Conservation (phyloP, 805 yeast genomes). For the Barnettozyma wickerhamii region DNA sequence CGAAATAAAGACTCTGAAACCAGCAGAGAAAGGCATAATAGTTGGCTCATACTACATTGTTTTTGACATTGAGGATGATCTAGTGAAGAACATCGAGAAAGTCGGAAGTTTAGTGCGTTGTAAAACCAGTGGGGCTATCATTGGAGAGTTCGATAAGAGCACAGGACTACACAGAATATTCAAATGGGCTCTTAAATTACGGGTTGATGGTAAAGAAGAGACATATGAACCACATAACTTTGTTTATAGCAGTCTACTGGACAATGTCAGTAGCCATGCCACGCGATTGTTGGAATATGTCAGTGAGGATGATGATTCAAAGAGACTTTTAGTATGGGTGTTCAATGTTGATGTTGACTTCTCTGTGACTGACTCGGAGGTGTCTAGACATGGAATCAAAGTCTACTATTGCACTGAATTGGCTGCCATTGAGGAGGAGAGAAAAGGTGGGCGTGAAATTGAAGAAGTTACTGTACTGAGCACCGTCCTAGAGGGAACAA, state of each 20-base stretch:
- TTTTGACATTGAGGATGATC: constrained; percentile 9
- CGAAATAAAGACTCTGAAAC: constrained; percentile 41
- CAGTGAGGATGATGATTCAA: constrained; percentile 13
- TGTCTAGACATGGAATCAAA: constrained; percentile 35
- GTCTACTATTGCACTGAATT: constrained; percentile 38
- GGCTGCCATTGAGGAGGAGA: constrained; percentile 24
- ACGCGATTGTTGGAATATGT: constrained; percentile 31
- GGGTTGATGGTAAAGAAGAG: constrained; percentile 22
- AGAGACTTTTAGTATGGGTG: constrained; percentile 40
- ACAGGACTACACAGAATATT: constrained; percentile 35
- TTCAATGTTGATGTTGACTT: constrained; percentile 39
- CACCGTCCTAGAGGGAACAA: constrained; percentile 27
- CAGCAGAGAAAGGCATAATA: constrained; percentile 38
- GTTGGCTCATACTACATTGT: constrained; percentile 55
- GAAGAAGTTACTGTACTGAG: constrained; percentile 34
- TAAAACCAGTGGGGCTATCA: constrained; percentile 28
- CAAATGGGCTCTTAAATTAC: constrained; percentile 53
- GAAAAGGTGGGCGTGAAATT: constrained; percentile 33
- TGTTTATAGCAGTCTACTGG: constrained; percentile 36
- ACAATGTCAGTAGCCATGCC: constrained; percentile 39
- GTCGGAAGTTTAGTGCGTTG: constrained; percentile 28
- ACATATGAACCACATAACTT: constrained; percentile 33
- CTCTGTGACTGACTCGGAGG: constrained; percentile 5
- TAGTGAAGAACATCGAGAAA: constrained; percentile 7
- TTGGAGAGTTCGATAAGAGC: constrained; percentile 39